These are phyloP conservation scores for Dothiorella sarmentorum DNA, from an alignment of 2,329 filamentous ascomycete genomes.

Conservation along the genomic window DNA sequence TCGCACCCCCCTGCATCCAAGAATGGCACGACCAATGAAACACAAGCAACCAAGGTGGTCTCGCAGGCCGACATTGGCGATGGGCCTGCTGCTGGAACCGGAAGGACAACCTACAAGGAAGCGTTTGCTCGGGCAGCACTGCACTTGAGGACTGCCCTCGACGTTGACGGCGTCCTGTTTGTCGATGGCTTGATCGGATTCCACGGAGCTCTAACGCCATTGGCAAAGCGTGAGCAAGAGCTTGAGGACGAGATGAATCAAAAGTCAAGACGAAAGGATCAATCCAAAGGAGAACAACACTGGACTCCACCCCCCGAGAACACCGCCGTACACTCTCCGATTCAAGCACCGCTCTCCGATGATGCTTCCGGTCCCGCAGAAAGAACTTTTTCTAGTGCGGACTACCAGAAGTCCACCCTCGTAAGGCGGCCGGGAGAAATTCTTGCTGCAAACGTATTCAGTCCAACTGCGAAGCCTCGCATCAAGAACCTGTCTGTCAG, in stretches of 20 bases:
- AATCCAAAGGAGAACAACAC: not conserved
- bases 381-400: conserved; percentile 6
- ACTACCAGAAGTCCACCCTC: conserved; percentile 4
- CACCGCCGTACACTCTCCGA: not conserved
- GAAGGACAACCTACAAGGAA: conserved; percentile 21
- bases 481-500: conserved; percentile 1
- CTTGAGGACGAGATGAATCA: conserved; percentile 18
- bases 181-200: conserved; percentile 22
- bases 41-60: not conserved
- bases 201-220: conserved; percentile 21
- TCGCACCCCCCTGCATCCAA: not conserved
- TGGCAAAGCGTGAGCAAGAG: conserved; percentile 21
- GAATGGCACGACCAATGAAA: not conserved
- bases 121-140: conserved; percentile 22
- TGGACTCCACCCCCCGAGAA: not conserved
- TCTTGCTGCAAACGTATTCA: not conserved
- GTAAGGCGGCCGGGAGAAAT: conserved; percentile 11
- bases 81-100: not conserved
- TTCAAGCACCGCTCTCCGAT: not conserved
- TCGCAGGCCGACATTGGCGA: not conserved
- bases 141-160: conserved; percentile 19
- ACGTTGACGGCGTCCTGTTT: conserved; percentile 20
- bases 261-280: not conserved
- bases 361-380: conserved; percentile 7
- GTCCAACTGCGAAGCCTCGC: not conserved